Conservation (phyloP, 1,139 yeast genomes). For the Wickerhamomyces sp. region DNA sequence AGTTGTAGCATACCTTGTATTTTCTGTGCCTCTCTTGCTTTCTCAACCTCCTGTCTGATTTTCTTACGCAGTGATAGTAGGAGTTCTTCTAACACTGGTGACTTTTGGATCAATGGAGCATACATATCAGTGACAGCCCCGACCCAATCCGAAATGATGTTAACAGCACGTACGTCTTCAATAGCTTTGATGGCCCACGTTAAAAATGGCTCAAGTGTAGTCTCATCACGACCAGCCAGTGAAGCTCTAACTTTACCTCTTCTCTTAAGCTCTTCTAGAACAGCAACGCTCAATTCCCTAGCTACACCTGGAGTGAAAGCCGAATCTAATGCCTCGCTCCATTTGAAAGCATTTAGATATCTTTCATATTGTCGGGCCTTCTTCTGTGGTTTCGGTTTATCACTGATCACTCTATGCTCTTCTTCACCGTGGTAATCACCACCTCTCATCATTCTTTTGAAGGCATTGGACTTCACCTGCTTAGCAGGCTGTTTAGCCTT, state of each 20-base stretch:
- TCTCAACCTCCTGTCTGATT: conserved; percentile 63
- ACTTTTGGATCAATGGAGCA: conserved; percentile 63
- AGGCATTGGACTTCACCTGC: conserved; percentile 34
- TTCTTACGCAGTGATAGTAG: conserved; percentile 55
- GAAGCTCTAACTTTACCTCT: conserved; percentile 85
- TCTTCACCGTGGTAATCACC: conserved; percentile 87
- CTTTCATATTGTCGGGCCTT: conserved; percentile 78
- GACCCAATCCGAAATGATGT: conserved; percentile 76
- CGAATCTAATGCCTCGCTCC: conserved; percentile 89
- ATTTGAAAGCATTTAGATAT: conserved; percentile 79
- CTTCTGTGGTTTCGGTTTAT: conserved; percentile 45
- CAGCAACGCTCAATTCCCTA: conserved; percentile 74
- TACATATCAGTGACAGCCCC: conserved; percentile 80
- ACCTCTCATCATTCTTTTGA: conserved; percentile 83
- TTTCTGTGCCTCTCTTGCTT: conserved; percentile 83
- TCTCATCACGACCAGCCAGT: conserved; percentile 78
- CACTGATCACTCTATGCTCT: conserved; percentile 68
- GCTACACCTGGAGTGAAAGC: conserved; percentile 78
- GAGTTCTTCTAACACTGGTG: conserved; percentile 77
- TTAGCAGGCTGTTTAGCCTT: conserved; percentile 45
- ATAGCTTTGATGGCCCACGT: conserved; percentile 75
- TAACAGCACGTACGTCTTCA: conserved; percentile 75
- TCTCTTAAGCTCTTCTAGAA: conserved; percentile 76
- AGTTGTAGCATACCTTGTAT: conserved; percentile 92
- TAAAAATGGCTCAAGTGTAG: conserved; percentile 75